phyloP scores from a whole-genome alignment of 2,329 filamentous ascomycete species.

The Didymella pomorum region DNA sequence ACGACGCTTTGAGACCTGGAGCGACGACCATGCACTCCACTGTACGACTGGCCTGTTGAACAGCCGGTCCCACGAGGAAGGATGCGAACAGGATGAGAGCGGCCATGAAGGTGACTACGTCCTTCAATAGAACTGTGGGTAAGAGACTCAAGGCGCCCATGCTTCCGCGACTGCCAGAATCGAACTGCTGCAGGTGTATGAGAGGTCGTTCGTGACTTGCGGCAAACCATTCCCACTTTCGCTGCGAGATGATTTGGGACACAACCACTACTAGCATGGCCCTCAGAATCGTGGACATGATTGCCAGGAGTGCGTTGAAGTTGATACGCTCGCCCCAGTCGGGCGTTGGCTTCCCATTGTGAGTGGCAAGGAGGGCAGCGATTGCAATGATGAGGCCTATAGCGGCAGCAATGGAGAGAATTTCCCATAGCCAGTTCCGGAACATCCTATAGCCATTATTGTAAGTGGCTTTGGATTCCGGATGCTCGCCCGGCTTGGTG shows the following conservation, averaged over 20 bases:
- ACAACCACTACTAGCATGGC: neutral
- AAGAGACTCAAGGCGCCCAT: neutral
- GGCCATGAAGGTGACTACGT: neutral
- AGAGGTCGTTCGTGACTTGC: neutral
- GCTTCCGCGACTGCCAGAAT: slow-evolving; percentile 6
- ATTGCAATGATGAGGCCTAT: neutral
- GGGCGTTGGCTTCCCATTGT: neutral
- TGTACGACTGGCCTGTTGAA: slow-evolving; percentile 15
- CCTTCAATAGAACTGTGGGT: neutral
- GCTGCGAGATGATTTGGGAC: slow-evolving; percentile 7
- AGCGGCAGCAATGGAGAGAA: neutral
- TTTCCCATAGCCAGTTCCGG: neutral
- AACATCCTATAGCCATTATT: neutral
- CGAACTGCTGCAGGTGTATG: neutral
- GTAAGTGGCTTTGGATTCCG: neutral
- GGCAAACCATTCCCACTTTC: neutral
- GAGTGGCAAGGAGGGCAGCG: neutral
- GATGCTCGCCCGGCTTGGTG: neutral
- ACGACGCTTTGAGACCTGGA: neutral
- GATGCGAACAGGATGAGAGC: neutral
- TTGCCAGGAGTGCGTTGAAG: slow-evolving; percentile 3
- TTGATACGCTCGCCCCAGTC: slow-evolving; percentile 9
- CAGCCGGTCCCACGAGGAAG: slow-evolving; percentile 4
- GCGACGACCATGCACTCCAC: neutral
- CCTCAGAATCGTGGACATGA: slow-evolving; percentile 3